These are phyloP conservation scores for Eucalyptus cloeziana DNA, from an alignment of 345 rosid species.

Conservation along the genomic window DNA sequence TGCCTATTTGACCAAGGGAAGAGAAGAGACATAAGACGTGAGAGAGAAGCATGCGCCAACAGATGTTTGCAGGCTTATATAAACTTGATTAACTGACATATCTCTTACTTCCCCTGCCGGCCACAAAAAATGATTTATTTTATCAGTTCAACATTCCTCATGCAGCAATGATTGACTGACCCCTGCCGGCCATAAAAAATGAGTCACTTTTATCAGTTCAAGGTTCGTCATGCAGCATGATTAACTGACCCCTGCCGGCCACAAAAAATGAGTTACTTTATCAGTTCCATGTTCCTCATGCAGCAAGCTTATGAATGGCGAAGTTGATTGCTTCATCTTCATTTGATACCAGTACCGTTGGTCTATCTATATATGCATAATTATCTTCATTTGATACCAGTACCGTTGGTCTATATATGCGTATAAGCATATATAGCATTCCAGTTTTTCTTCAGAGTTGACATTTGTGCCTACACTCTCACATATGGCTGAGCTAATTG, in stretches of 20 bases:
- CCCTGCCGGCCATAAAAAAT: no score
- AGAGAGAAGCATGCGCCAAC: background rate
- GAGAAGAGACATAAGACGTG: background rate
- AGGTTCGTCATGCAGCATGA: no score
- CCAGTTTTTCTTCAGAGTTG: background rate
- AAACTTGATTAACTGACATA: background rate
- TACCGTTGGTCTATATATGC: background rate
- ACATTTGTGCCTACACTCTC: background rate
- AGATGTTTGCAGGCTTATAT: background rate
- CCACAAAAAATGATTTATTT: background rate
- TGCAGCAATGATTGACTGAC: no score
- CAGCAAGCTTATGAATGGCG: background rate
- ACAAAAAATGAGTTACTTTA: no score
- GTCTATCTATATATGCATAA: background rate
- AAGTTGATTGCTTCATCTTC: background rate
- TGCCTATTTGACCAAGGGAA: background rate
- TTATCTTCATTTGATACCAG: background rate
- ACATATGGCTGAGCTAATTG: conserved; percentile 37
- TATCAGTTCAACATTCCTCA: background rate
- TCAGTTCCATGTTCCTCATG: background rate
- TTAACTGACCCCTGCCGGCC: no score
- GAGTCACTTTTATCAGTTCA: background rate
- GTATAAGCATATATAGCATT: background rate
- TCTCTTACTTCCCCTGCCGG: background rate
- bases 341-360: background rate